Evolutionary conservation across 164 flowering plant genomes (phyloP), one percentile per base, ranked within the genome.

Genomic region (Vitis rotundifolia): DNA sequence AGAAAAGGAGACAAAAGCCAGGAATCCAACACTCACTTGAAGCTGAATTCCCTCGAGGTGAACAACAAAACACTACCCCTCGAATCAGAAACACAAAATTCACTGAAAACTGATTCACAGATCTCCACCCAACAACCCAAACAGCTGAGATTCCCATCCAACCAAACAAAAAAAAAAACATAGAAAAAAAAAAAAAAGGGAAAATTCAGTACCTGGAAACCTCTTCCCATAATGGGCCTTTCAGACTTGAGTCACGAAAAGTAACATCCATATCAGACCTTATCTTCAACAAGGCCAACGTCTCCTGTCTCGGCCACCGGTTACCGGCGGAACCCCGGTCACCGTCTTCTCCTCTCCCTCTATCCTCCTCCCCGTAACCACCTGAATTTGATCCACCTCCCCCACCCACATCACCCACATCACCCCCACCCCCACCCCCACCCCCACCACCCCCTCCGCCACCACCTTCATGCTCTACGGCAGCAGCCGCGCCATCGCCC

Each of bases 161-260:
- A 55, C n/a, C 13, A 50, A 18, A 11, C 8, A 49, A 9, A 1
- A 10, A 22, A n/a, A 61, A 51, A 13, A 9, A 69, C 31, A 57
- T 49, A 66, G 47, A 29, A 19, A 53, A 37, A 2, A 26, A 7
- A 54, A 60, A 63, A 31, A 8, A 4, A 22, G 49, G 29, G 7
- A 61, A 70, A n/a, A 52, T 5, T 12, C 8, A 51, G 55, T 64
- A 94, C 99, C 99, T 93, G 77, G 98, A 95, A 58, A 93, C 88
- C 68, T 92, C 92, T 56, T 95, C 97, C 99, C 99, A 95, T 48
- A 95, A 79, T 31, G 99, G 99, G n/a, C 92, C 99, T 72, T 93
- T 95, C 58, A 89, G 90, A 37, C 88, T 90, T 2, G 98, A 87
- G 63, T 93, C 98, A 11, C 96, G 81, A 60, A 95, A 95, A n/a